phyloP scores from a whole-genome alignment of 129 eudicot genomes.

The Centrapalus pauciflorus region DNA sequence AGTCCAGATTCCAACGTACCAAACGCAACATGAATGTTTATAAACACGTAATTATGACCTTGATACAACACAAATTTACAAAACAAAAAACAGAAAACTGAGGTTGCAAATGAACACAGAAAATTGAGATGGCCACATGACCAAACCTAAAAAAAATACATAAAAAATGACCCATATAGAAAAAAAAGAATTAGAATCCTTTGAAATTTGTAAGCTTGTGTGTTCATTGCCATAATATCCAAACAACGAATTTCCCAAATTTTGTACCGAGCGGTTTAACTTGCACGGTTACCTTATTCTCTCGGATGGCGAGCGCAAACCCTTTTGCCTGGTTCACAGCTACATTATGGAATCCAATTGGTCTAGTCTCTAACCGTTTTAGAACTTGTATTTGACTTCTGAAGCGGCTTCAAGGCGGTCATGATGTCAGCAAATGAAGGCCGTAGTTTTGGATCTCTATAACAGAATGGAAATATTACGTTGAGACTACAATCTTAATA shows the following conservation, averaged over 20 bases:
- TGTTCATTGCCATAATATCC: conserved; percentile 1
- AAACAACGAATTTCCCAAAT: neutral
- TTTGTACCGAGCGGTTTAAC: neutral
- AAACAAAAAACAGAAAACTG: conserved; percentile 7
- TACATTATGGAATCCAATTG: conserved; percentile 19
- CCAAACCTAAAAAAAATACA: conserved; percentile 20
- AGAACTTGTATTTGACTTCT: conserved; percentile 49
- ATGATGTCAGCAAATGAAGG: conserved; percentile 89
- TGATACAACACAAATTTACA: conserved; percentile 26
- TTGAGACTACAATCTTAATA: too few relatives aligned
- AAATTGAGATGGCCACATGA: conserved; percentile 17
- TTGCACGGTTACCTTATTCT: conserved; percentile 21
- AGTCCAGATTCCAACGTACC: neutral
- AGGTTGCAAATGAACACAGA: neutral
- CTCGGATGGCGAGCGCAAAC: conserved; percentile 2
- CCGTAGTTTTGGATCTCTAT: conserved; percentile 84
- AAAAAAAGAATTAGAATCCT: conserved; percentile 20
- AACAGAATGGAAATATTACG: neutral
- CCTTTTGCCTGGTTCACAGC: neutral
- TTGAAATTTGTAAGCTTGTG: neutral
- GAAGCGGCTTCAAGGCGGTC: conserved; percentile 89
- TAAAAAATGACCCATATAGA: conserved; percentile 3
- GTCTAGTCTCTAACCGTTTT: conserved; percentile 43
- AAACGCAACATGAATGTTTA: conserved; percentile 13
- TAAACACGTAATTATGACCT: conserved; percentile 23